phyloP scores from a whole-genome alignment of 805 yeast genomes.

The Pichia occidentalis region DNA sequence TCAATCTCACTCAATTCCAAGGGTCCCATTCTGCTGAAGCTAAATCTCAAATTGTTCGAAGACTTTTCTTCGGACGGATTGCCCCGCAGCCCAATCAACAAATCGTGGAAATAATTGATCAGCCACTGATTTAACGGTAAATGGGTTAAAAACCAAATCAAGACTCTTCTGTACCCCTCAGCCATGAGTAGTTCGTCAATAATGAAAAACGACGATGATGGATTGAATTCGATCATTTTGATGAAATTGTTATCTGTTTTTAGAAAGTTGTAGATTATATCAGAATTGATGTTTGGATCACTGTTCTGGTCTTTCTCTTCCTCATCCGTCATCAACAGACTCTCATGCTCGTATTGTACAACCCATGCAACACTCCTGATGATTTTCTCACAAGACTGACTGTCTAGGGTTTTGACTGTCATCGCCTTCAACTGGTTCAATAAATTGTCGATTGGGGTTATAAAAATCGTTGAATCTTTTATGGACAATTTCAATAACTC shows the following conservation, averaged over 20 bases:
- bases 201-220: conserved; percentile 45
- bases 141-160: conserved; percentile 66
- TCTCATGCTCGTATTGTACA: conserved; percentile 30
- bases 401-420: conserved; percentile 23
- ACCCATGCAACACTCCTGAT: conserved; percentile 49
- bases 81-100: conserved; percentile 54
- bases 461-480: conserved; percentile 19
- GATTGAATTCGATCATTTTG: conserved; percentile 41
- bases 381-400: conserved; percentile 33
- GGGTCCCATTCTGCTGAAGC: conserved; percentile 52
- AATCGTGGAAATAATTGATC: conserved; percentile 58
- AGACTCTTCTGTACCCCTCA: conserved; percentile 51
- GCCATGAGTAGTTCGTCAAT: conserved; percentile 71
- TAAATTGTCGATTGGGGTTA: conserved; percentile 26
- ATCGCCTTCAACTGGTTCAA: conserved; percentile 21
- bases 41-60: conserved; percentile 20
- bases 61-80: conserved; percentile 12
- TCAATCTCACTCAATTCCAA: conserved; percentile 53
- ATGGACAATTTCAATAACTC: conserved; percentile 21
- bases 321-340: conserved; percentile 19
- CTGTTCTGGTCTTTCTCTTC: conserved; percentile 16
- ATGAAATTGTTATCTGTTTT: conserved; percentile 43
- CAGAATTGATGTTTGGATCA: conserved; percentile 38
- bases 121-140: conserved; percentile 47
- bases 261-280: conserved; percentile 43